Evolutionary conservation across 768 basidiomycete species (phyloP).

Genomic region (Glaciozyma martinii): DNA sequence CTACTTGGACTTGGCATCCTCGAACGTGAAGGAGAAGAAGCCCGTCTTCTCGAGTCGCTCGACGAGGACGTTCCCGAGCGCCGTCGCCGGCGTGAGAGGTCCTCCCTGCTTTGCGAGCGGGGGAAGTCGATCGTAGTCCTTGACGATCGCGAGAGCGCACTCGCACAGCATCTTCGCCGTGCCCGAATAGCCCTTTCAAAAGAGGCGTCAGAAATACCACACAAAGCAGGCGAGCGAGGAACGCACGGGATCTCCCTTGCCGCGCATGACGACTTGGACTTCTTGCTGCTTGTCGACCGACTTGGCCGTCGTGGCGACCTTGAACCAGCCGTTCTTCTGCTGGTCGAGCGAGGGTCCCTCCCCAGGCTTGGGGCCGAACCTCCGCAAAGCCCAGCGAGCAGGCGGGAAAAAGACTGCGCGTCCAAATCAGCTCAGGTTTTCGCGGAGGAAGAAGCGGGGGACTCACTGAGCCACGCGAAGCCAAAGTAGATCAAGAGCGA

Average conservation of each 20-base stretch:
- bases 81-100: slow-evolving; percentile 71
- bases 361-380: slow-evolving; percentile 44
- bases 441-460: accelerated
- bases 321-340: slow-evolving; percentile 54
- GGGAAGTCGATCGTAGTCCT: slow-evolving; percentile 50
- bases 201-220: not conserved
- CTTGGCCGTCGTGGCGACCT: slow-evolving; percentile 61
- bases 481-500: slow-evolving; percentile 13
- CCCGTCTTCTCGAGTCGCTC: slow-evolving; percentile 56
- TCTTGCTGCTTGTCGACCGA: slow-evolving; percentile 46
- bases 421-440: not conserved
- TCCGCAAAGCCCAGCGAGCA: slow-evolving; percentile 9
- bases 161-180: slow-evolving; percentile 65
- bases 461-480: slow-evolving; percentile 9
- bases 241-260: slow-evolving; percentile 59
- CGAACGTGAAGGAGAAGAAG: slow-evolving; percentile 11
- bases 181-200: slow-evolving; percentile 50
- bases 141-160: slow-evolving; percentile 61
- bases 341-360: slow-evolving; percentile 57
- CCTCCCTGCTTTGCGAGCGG: slow-evolving; percentile 58
- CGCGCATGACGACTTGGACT: slow-evolving; percentile 56
- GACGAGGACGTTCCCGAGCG: slow-evolving; percentile 67
- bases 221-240: too few relatives aligned
- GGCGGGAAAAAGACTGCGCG: slow-evolving; percentile 19
- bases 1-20: not conserved